Conservation (phyloP, 2,329 filamentous ascomycete species). For the Paecilomyces sp. region DNA sequence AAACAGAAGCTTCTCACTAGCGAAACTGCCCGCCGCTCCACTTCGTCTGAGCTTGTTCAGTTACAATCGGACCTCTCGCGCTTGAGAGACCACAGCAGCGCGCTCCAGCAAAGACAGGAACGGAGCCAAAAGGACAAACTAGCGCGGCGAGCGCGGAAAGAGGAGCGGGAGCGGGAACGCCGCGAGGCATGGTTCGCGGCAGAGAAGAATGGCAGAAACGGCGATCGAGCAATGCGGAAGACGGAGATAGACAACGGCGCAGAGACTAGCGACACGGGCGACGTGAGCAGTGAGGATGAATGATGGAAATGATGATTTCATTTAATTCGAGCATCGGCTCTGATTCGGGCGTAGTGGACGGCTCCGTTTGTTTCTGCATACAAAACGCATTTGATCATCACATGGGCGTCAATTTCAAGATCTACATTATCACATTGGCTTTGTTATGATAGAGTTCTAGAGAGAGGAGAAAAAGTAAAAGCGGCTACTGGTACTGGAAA, state of each 20-base stretch:
- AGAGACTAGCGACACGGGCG: slow-evolving; percentile 28
- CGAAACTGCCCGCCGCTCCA: slow-evolving; percentile 28
- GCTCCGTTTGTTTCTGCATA: neutral
- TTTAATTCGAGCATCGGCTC: neutral
- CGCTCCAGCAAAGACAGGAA: slow-evolving; percentile 33
- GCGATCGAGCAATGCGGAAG: slow-evolving; percentile 29
- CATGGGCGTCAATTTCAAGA: neutral
- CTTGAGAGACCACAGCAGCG: slow-evolving; percentile 30
- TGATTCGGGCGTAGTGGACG: neutral
- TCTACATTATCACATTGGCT: neutral
- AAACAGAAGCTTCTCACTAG: slow-evolving; percentile 29
- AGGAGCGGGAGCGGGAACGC: slow-evolving; percentile 31
- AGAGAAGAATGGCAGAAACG: slow-evolving; percentile 37
- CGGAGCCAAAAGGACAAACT: slow-evolving; percentile 24
- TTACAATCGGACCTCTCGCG: slow-evolving; percentile 28
- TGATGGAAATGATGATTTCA: neutral
- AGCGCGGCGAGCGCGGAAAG: slow-evolving; percentile 28
- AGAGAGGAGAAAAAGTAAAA: neutral
- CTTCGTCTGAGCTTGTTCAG: slow-evolving; percentile 26
- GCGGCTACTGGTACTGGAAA: neutral
- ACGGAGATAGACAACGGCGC: slow-evolving; percentile 30
- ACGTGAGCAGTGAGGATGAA: slow-evolving; percentile 25
- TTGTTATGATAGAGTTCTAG: neutral
- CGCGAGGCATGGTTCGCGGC: slow-evolving; percentile 39
- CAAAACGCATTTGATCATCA: neutral